Base-by-base conservation (phyloP, 441 rosid species). In the Manihot esculenta region DNA sequence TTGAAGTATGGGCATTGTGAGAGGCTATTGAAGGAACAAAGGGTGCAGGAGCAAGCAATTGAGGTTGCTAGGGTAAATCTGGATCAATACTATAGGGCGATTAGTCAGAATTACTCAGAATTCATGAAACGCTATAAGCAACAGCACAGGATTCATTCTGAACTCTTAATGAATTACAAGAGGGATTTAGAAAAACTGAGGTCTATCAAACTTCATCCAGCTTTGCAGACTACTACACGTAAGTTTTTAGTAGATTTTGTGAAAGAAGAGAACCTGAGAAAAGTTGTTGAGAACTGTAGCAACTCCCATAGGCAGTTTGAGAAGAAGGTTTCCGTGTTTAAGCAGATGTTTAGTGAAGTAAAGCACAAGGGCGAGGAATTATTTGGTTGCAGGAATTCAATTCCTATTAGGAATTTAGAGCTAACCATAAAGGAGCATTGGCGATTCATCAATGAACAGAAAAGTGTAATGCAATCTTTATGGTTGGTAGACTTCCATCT, bases 381-480 rank as follows among this genome's bases (percentile, higher is more conserved):
- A 79, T 84, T 91, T 75, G 75, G 91, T 69, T 67, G 76, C 68
- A 83, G 84, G 81, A 82, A 86, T 49, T 77, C 90, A 57, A 57
- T 79, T 20, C 74, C 92, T 21, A 76, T 78, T 66, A 84, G 80
- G 83, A 85, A 80, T 80, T 75, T 91, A 79, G 97, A 96, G 76
- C 75, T 57, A 69, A 69, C 80, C 62, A 79, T 96, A 64, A 85
- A 83, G 77, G 97, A 91, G 74, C 90, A 87, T 69, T 89, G 81
- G 56, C 85, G 76, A 15, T 87, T 72, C 82, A 83, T 91, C 69
- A 73, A 82, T 61, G 98, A 96, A 73, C 93, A 93, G 67, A 93
- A 87, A 81, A 91, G 91, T 78, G 87, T 91, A 72, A 90, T 93
- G 97, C 99, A 93, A 74, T 91, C 98, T 57, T 82, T 96, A 78